Percentiles rank a stretch among this genome's conserved stretches.
These are phyloP conservation scores for Tubosaeta sp. DNA, from an alignment of 768 basidiomycete species.

Conservation along the genomic window DNA sequence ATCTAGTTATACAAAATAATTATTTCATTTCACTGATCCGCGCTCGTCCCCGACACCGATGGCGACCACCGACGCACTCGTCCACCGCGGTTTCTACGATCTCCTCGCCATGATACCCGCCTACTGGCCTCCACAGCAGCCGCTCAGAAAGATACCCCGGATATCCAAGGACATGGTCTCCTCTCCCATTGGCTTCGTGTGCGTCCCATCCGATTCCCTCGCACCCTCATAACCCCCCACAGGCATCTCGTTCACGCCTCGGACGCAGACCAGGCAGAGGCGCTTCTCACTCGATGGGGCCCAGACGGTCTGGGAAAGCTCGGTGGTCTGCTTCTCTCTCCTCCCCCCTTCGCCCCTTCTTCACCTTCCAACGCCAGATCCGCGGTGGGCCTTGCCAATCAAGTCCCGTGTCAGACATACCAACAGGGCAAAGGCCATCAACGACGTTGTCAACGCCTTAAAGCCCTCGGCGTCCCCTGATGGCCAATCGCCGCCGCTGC, in stretches of 20 bases:
- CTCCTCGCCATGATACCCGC: conserved; percentile 60
- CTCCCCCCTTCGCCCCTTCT: conserved; percentile 17
- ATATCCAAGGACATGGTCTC: conserved; percentile 91
- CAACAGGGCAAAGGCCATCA: conserved; percentile 69
- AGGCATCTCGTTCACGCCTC: conserved; percentile 91
- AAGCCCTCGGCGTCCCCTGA: conserved; percentile 50
- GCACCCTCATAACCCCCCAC: not conserved
- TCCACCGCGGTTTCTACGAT: conserved; percentile 90
- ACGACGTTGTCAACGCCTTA: conserved; percentile 70
- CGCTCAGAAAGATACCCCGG: conserved; percentile 52
- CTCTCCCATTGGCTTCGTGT: conserved; percentile 79
- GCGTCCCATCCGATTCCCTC: conserved; percentile 33
- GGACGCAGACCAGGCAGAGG: conserved; percentile 85
- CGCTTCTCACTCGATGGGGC: conserved; percentile 82
- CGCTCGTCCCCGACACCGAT: conserved; percentile 3
- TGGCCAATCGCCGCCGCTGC: conserved; percentile 50
- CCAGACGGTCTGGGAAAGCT: conserved; percentile 86
- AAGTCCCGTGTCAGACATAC: conserved; percentile 67
- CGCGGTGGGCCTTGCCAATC: conserved; percentile 84
- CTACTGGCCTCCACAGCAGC: conserved; percentile 57
- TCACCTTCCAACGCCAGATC: conserved; percentile 49
- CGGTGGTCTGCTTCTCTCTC: conserved; percentile 54
- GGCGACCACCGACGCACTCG: conserved; percentile 28
- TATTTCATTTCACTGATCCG: not conserved
- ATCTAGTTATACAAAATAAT: not conserved